A percentile compares a stretch with the other conserved stretches of the same genome.
Conservation (phyloP, 768 basidiomycete genomes). For the Mycena galericulata region DNA sequence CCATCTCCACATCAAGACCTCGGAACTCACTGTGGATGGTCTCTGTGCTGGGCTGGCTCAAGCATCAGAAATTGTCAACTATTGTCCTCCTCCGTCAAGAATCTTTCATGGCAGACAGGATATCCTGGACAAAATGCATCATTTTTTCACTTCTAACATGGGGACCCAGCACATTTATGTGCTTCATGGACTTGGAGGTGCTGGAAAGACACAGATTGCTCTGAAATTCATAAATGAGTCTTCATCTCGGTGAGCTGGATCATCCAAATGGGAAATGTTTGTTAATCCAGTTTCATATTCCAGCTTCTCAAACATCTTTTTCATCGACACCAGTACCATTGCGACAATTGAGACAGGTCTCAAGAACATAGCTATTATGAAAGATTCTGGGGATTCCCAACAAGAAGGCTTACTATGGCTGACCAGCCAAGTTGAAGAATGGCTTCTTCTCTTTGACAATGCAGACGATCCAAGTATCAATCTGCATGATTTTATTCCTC, state of each 20-base stretch:
- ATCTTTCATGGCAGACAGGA: too few species aligned
- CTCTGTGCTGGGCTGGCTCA: too few species aligned
- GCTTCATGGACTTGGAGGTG: not conserved
- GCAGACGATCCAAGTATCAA: not conserved
- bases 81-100: slow-evolving; percentile 11
- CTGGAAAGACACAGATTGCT: slow-evolving; percentile 7
- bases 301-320: not conserved
- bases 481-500: slow-evolving; percentile 1
- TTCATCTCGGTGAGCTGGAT: not conserved
- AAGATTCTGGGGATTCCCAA: not conserved
- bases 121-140: slow-evolving; percentile 7
- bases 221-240: too few species aligned
- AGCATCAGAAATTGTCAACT: not conserved
- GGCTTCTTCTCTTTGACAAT: too few species aligned
- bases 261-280: not conserved
- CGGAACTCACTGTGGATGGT: too few species aligned
- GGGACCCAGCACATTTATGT: not conserved
- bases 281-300: not conserved
- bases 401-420: not conserved
- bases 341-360: not conserved
- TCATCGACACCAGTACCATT: not conserved
- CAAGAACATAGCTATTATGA: too few species aligned
- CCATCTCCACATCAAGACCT: too few species aligned
- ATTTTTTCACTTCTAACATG: not conserved
- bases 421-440: not conserved